Evolutionary conservation across 495 filamentous ascomycete genomes (phyloP).

Genomic region (Penicillium cosmopolitanum): DNA sequence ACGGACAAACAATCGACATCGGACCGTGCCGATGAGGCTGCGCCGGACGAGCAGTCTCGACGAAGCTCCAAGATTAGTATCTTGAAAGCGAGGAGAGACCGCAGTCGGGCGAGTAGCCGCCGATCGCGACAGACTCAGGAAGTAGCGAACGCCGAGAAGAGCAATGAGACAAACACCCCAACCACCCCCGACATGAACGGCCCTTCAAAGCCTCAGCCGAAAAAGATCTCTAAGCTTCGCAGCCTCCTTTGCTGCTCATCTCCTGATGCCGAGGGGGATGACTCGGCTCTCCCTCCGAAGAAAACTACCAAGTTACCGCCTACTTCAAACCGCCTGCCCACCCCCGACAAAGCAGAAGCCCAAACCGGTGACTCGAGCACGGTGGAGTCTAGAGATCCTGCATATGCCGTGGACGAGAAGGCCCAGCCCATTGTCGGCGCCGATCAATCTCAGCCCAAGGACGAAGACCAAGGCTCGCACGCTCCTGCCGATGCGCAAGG

Average conservation of each 20-base stretch:
- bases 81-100: slow-evolving; percentile 66
- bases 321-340: slow-evolving; percentile 57
- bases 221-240: slow-evolving; percentile 59
- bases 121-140: slow-evolving; percentile 52
- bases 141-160: slow-evolving; percentile 44
- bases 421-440: slow-evolving; percentile 38
- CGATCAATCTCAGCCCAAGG: slow-evolving; percentile 36
- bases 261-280: slow-evolving; percentile 63
- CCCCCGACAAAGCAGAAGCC: slow-evolving; percentile 55
- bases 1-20: slow-evolving; percentile 61
- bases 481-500: slow-evolving; percentile 25
- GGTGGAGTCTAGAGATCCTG: slow-evolving; percentile 58
- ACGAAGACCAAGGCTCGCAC: slow-evolving; percentile 34
- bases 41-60: slow-evolving; percentile 63
- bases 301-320: slow-evolving; percentile 60
- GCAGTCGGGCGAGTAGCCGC: slow-evolving; percentile 68
- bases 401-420: slow-evolving; percentile 56
- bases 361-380: slow-evolving; percentile 57
- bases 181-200: slow-evolving; percentile 36
- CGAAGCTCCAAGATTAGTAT: slow-evolving; percentile 73
- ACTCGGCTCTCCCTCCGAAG: slow-evolving; percentile 65
- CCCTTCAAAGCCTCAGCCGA: slow-evolving; percentile 62
- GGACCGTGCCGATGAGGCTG: slow-evolving; percentile 66
- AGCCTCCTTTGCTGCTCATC: slow-evolving; percentile 82
- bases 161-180: slow-evolving; percentile 30